phyloP scores from a whole-genome alignment of 139 green algal genomes.

The Chlorella sp. region DNA sequence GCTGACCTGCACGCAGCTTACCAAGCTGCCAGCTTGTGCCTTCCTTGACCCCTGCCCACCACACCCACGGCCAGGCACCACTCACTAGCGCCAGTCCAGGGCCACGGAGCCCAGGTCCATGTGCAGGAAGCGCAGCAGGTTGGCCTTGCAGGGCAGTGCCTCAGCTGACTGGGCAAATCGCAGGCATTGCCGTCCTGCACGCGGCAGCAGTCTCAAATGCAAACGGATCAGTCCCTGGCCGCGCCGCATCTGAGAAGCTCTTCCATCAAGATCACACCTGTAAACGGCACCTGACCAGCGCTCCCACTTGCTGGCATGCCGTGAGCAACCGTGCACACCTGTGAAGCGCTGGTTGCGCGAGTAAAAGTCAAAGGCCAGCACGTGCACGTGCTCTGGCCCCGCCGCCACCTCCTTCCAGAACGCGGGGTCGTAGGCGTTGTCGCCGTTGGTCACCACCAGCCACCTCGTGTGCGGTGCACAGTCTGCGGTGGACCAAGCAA shows the following conservation, averaged over 20 bases:
- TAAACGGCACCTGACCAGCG: too few relatives aligned
- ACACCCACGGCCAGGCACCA: too few relatives aligned
- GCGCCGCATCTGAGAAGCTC: too few relatives aligned
- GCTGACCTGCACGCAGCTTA: too few relatives aligned
- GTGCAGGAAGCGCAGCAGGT: neutral
- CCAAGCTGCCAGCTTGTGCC: too few relatives aligned
- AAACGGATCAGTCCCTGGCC: too few relatives aligned
- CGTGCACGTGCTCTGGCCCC: slow-evolving; percentile 26
- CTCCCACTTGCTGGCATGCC: too few relatives aligned
- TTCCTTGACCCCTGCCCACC: too few relatives aligned
- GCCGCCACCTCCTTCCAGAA: slow-evolving; percentile 41
- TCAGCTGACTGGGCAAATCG: neutral
- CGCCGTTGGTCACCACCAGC: slow-evolving; percentile 78
- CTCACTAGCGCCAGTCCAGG: neutral
- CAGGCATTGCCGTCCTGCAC: neutral
- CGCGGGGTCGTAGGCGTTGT: slow-evolving; percentile 70
- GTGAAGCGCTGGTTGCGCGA: slow-evolving; percentile 69
- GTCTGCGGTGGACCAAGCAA: too few relatives aligned
- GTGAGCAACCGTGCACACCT: too few relatives aligned
- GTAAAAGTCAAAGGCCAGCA: slow-evolving; percentile 81
- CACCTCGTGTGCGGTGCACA: slow-evolving; percentile 56
- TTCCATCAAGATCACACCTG: too few relatives aligned
- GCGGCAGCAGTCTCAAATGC: neutral
- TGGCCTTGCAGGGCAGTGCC: neutral
- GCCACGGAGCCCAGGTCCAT: neutral